Percentiles rank a stretch among this genome's conserved stretches.
These are phyloP conservation scores for Pugionium dolabratum DNA, from an alignment of 345 rosid species.

Conservation along the genomic window DNA sequence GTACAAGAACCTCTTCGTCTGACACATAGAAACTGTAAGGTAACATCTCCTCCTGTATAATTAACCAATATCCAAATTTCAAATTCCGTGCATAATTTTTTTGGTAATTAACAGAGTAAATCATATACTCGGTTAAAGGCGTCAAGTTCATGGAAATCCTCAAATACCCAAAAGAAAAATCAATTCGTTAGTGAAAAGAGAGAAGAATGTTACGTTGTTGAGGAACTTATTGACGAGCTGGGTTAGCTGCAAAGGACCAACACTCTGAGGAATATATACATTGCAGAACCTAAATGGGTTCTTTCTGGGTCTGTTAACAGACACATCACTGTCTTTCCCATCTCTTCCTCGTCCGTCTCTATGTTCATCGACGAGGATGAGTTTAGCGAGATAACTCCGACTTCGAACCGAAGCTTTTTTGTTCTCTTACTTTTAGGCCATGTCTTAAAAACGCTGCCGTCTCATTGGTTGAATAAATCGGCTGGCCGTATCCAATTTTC, in stretches of 20 bases:
- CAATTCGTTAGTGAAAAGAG: background rate
- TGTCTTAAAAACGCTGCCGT: background rate
- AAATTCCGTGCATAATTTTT: too few species aligned
- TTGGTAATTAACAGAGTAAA: background rate
- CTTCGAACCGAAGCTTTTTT: too few species aligned
- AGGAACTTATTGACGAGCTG: constrained; percentile 87
- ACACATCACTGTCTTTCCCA: constrained; percentile 71
- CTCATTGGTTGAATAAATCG: too few species aligned
- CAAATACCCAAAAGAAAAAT: background rate
- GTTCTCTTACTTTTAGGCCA: too few species aligned
- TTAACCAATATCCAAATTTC: constrained; percentile 21
- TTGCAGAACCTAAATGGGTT: constrained; percentile 58
- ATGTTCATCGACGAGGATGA: constrained; percentile 36
- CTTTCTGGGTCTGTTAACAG: constrained; percentile 85
- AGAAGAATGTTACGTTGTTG: constrained; percentile 51
- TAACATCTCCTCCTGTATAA: constrained; percentile 73
- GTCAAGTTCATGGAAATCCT: background rate
- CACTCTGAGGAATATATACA: constrained; percentile 75
- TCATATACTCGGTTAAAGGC: background rate
- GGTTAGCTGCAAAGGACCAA: constrained; percentile 79
- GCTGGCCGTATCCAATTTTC: too few species aligned
- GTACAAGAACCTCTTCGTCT: constrained; percentile 79
- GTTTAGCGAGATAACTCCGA: background rate
- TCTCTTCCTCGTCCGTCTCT: constrained; percentile 39
- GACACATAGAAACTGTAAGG: constrained; percentile 84